phyloP scores from a whole-genome alignment of 1,284 basidiomycete species.

The Cryptococcus wingfieldii region DNA sequence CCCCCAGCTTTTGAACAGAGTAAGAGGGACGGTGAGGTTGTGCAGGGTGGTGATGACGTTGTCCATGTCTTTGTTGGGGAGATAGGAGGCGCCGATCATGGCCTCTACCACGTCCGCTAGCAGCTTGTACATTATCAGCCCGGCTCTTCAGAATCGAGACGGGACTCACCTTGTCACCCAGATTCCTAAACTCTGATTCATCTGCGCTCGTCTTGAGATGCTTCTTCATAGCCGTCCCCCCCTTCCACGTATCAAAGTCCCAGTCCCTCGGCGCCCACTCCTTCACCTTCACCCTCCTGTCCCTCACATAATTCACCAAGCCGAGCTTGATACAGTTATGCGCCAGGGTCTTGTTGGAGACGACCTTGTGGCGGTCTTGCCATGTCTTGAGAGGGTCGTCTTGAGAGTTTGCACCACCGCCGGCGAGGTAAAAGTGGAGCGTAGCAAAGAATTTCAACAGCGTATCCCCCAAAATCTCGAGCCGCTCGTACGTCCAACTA shows the following conservation, averaged over 20 bases:
- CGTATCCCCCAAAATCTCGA: conserved; percentile 43
- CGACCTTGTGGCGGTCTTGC: conserved; percentile 20
- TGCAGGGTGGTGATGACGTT: conserved; percentile 24
- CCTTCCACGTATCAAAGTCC: conserved; percentile 10
- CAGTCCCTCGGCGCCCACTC: conserved; percentile 33
- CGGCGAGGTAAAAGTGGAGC: conserved; percentile 16
- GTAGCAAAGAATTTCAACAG: conserved; percentile 33
- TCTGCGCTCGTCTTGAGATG: not conserved
- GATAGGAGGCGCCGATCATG: conserved; percentile 35
- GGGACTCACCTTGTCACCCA: conserved; percentile 38
- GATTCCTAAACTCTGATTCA: conserved; percentile 1
- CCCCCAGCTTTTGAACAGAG: conserved; percentile 15
- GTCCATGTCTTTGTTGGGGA: conserved; percentile 21
- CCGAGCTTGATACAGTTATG: conserved; percentile 18
- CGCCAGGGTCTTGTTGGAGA: conserved; percentile 28
- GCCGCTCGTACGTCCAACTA: conserved; percentile 29
- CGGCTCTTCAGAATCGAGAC: not conserved
- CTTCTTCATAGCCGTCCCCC: not conserved
- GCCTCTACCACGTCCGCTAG: conserved; percentile 42
- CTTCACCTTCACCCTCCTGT: conserved; percentile 11
- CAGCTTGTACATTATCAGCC: conserved; percentile 17
- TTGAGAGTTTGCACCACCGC: not conserved
- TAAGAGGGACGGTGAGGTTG: conserved; percentile 17
- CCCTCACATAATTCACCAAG: conserved; percentile 31
- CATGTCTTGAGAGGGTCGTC: conserved; percentile 12